A percentile compares a stretch with the other conserved stretches of the same genome.
These are phyloP conservation scores for Aspergillus sclerotioniger DNA, from an alignment of 495 filamentous ascomycete genomes.

Conservation along the genomic window DNA sequence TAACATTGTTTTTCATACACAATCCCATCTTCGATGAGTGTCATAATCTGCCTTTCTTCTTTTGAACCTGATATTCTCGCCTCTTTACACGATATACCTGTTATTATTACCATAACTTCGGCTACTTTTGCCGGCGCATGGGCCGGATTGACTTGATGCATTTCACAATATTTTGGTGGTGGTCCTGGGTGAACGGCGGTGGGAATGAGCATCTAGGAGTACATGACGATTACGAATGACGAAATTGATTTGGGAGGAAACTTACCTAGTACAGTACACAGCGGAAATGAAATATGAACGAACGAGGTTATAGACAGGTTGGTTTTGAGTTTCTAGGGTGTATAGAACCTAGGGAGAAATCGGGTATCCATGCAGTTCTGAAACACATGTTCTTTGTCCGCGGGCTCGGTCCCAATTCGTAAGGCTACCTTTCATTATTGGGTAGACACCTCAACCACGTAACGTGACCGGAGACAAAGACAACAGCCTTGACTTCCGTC, in stretches of 20 bases:
- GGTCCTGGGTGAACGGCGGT: not conserved
- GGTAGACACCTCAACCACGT: not conserved
- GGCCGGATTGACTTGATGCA: constrained; percentile 1
- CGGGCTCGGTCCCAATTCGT: not conserved
- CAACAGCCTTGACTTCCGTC: no score
- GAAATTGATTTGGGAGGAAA: constrained; percentile 9
- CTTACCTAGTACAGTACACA: not conserved
- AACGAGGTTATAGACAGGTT: not conserved
- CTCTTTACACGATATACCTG: not conserved
- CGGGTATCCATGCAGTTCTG: constrained; percentile 1
- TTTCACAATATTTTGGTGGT: not conserved
- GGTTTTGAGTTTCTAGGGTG: not conserved
- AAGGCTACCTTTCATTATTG: not conserved
- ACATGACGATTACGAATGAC: constrained; percentile 11
- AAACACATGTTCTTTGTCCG: not conserved
- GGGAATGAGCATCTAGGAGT: constrained; percentile 2
- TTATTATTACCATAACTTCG: not conserved
- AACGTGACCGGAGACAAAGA: not conserved
- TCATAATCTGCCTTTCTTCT: not conserved
- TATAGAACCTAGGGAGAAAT: not conserved
- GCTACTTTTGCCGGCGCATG: constrained; percentile 6
- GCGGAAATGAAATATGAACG: not conserved
- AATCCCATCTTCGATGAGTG: not conserved
- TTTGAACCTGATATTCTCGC: not conserved
- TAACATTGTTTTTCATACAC: not conserved